Base-by-base conservation (phyloP, 306 rosid species). In the Rubus parviflorus region DNA sequence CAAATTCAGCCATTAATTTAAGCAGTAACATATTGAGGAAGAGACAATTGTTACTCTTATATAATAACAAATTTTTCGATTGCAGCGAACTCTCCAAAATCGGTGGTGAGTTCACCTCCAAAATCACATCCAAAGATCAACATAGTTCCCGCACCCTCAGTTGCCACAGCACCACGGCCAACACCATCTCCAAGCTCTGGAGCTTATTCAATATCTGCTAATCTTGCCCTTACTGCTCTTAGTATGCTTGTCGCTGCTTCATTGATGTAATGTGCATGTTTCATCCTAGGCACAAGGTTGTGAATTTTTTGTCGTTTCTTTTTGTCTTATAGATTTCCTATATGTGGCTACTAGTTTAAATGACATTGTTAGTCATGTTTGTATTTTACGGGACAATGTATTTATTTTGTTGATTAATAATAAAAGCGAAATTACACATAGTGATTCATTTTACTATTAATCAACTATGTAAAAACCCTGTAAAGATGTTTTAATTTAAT, bases 131-230 rank as follows among this genome's bases (percentile, higher is more conserved):
- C 65, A 3, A 51, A 16, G 15, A 13, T 42, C 11, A 12, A 54
- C 8, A 48, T 42, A 68, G 68, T 60, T 42, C 75, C 81, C 12
- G 15, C 81, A 3, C 60, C 81, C 30, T 19, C 74, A 43, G 37
- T 38, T 46, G 71, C 20, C 14, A 40, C 63, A 19, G 19, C 47
- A 14, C 43, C 43, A 53, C 41, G 70, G 17, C 45, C 70, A 43
- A 40, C 16, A 35, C 19, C 49, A 8, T 42, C 76, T 40, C 65
- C 47, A 11, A 17, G 17, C 35, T 46, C 70, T 2, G 79, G 79
- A 54, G 48, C 78, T 22, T 52, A 54, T 57, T 66, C 79, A 19
- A 12, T 38, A 42, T 64, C 73, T 23, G 52, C 78, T 13, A 73
- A 72, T 12, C 42, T 79, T 53, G 30, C 9, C 43, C 53, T 67